phyloP scores from a whole-genome alignment of 2,329 filamentous ascomycete species.

The Colletotrichum sp. region DNA sequence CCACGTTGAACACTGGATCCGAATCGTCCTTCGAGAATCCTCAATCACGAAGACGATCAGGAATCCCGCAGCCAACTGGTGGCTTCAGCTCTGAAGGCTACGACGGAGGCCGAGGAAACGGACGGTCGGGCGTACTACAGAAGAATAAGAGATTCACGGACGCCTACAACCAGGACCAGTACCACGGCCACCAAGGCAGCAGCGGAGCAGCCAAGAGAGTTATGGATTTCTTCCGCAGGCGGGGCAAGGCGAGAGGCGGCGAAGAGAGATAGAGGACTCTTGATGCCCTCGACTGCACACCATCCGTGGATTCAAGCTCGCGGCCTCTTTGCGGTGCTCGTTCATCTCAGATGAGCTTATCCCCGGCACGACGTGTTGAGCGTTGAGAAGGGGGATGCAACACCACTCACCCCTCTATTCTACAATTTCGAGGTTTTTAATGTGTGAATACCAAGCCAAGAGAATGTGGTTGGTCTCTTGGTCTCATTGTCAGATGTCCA shows the following conservation, averaged over 20 bases:
- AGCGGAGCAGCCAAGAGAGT: conserved; percentile 88
- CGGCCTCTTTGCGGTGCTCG: conserved; percentile 12
- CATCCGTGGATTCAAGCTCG: not conserved
- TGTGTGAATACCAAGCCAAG: conserved; percentile 18
- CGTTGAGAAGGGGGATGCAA: not conserved
- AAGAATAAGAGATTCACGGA: conserved; percentile 91
- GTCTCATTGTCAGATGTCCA: conserved; percentile 9
- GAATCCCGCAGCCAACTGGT: conserved; percentile 48
- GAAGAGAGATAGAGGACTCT: conserved; percentile 51
- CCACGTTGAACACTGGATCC: conserved; percentile 55
- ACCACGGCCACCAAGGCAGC: conserved; percentile 76
- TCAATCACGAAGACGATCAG: conserved; percentile 36
- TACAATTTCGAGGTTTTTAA: conserved; percentile 7
- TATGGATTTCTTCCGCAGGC: conserved; percentile 96
- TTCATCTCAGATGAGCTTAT: conserved; percentile 17
- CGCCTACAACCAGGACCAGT: conserved; percentile 80
- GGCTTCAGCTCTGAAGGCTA: conserved; percentile 49
- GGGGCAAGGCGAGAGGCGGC: conserved; percentile 75
- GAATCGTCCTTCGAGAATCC: conserved; percentile 56
- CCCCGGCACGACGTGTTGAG: conserved; percentile 12
- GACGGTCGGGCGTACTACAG: conserved; percentile 54
- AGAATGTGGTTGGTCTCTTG: conserved; percentile 4
- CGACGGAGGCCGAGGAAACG: conserved; percentile 33
- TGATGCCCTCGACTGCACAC: conserved; percentile 8
- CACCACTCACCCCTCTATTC: not conserved